Percentiles rank a stretch among this genome's conserved stretches.
Evolutionary conservation across 176 grass and related monocot species (phyloP).

Genomic region (Areca catechu): DNA sequence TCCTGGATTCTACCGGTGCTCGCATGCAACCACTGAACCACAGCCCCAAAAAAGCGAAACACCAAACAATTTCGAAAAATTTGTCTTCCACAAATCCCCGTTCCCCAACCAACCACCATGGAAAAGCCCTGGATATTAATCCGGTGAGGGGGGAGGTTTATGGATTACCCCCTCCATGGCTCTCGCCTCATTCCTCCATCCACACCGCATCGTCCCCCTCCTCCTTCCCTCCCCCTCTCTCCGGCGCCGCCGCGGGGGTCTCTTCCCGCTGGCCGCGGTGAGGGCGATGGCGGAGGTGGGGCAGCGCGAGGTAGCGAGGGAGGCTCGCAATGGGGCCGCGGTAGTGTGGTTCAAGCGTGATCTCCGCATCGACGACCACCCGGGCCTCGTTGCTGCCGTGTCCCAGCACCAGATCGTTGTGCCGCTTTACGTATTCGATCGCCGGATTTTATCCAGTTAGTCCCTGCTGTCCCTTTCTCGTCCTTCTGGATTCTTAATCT

Average conservation of each 20-base stretch:
- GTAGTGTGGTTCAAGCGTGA: slow-evolving; percentile 99
- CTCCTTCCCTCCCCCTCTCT: not conserved
- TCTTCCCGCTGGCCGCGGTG: not conserved
- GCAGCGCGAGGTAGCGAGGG: not conserved
- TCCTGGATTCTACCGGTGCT: no score
- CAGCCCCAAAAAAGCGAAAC: no score
- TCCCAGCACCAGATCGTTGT: slow-evolving; percentile 46
- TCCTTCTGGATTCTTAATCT: not conserved
- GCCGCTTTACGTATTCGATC: slow-evolving; percentile 93
- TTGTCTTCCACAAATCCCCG: slow-evolving; percentile 47
- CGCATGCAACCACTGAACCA: no score
- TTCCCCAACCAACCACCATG: slow-evolving; percentile 19
- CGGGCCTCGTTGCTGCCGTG: slow-evolving; percentile 52
- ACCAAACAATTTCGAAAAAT: not conserved
- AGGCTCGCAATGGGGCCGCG: slow-evolving; percentile 25
- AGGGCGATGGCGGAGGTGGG: not conserved
- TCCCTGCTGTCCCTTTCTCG: not conserved
- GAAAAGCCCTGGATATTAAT: slow-evolving; percentile 49
- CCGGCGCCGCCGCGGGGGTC: slow-evolving; percentile 2
- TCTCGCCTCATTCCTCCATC: slow-evolving; percentile 36
- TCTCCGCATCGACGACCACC: slow-evolving; percentile 77
- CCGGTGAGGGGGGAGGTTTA: slow-evolving; percentile 20
- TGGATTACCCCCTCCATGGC: slow-evolving; percentile 60
- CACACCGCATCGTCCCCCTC: slow-evolving; percentile 12
- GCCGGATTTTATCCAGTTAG: slow-evolving; percentile 63